Evolutionary conservation across 352 stramenopile genomes (phyloP), one percentile per base, ranked within the genome.

Genomic region (Globisporangium sylvaticum): DNA sequence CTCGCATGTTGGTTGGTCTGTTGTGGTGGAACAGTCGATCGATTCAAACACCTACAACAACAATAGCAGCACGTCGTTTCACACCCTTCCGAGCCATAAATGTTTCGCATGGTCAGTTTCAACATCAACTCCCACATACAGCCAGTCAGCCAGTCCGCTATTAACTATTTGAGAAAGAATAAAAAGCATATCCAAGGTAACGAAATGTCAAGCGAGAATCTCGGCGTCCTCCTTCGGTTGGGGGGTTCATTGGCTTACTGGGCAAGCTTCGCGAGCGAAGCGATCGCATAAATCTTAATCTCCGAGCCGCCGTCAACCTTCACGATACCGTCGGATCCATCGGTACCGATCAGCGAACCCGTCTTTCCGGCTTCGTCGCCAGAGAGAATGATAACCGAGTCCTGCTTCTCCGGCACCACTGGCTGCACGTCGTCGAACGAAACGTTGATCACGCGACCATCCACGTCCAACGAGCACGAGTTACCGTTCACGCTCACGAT

Each of bases 221-320:
- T 60, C 55, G 3, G 37, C 8, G 29, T 54, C n/a, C 42, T 52
- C 18, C n/a, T 66, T 24, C 24, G 7, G 15, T 66, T 60, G 34
- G 18, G 15, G 53, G 29, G 39, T 22, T 48, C 39, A 48, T 60
- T 31, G 25, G 29, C 48, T 89, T 88, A 92, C 78, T 94, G 84
- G 44, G 80, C 84, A 59, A 95, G 78, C 78, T 96, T 96, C 15
- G 87, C 88, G 62, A 96, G 73, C 65, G 80, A 86, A 34, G 83
- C 83, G 58, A 95, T 83, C 25, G 85, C 80, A 71, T 91, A 96
- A 78, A 95, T 94, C 76, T 96, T 96, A 76, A 96, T 96, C 75
- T 96, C 88, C 31, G 87, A 93, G 62, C 83, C 84, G 58, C 84
- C 85, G 58, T 96, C 88, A 20, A 96, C 85, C 80, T 96, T 96